phyloP scores from a whole-genome alignment of 1,139 yeast genomes.

The Spathaspora sp. region DNA sequence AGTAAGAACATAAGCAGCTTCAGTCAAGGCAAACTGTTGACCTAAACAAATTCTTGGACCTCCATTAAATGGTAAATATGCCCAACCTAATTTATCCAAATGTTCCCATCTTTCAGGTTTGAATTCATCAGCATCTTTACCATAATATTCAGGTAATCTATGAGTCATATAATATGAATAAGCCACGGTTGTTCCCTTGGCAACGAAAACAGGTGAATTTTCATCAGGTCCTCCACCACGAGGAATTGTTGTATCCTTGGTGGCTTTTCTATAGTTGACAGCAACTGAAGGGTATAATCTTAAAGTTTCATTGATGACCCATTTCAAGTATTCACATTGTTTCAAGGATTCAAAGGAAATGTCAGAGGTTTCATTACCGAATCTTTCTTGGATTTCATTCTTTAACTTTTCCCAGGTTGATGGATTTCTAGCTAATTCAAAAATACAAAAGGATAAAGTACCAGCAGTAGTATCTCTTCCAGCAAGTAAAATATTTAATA shows the following conservation, averaged over 20 bases:
- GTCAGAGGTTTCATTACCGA: constrained; percentile 24
- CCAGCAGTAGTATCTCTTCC: constrained; percentile 54
- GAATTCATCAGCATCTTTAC: constrained; percentile 46
- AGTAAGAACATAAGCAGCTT: constrained; percentile 48
- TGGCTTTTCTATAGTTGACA: constrained; percentile 43
- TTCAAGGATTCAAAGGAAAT: constrained; percentile 52
- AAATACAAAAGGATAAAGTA: constrained; percentile 39
- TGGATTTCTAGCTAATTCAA: constrained; percentile 45
- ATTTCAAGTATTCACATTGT: constrained; percentile 46
- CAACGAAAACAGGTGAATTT: constrained; percentile 41
- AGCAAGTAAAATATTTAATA: constrained; percentile 46
- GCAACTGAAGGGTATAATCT: constrained; percentile 61
- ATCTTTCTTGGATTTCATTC: constrained; percentile 29
- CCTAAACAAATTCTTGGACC: constrained; percentile 65
- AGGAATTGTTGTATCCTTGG: constrained; percentile 46
- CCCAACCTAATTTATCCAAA: constrained; percentile 46
- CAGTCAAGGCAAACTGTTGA: constrained; percentile 61
- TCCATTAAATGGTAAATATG: constrained; percentile 58
- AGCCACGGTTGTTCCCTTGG: constrained; percentile 45
- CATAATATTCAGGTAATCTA: constrained; percentile 44
- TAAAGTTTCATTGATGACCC: constrained; percentile 50
- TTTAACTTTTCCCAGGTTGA: constrained; percentile 34
- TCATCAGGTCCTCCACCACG: constrained; percentile 50
- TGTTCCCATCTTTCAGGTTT: constrained; percentile 51
- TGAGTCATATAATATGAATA: constrained; percentile 49